A percentile compares a stretch with the other conserved stretches of the same genome.
Conservation (phyloP, 2,329 filamentous ascomycete species). For the Tetracladium maxilliforme region DNA sequence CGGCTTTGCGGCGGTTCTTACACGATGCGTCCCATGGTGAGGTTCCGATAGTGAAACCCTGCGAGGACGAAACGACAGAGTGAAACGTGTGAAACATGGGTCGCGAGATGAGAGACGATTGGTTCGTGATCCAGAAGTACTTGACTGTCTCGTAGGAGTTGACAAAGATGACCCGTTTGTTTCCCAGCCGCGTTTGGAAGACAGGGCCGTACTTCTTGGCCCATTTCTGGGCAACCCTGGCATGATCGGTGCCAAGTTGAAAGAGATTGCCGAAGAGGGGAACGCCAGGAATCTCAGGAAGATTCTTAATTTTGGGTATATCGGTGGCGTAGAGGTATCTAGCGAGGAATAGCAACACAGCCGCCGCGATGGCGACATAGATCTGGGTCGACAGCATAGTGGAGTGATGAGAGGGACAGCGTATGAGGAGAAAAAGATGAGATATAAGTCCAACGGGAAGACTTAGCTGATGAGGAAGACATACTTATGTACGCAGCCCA, state of each 20-base stretch:
- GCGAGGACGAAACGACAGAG: constrained; percentile 59
- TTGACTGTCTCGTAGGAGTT: constrained; percentile 65
- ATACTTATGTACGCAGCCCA: no score
- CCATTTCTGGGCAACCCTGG: constrained; percentile 37
- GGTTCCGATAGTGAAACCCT: constrained; percentile 72
- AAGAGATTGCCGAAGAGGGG: constrained; percentile 49
- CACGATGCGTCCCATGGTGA: constrained; percentile 75
- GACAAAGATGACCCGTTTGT: constrained; percentile 61
- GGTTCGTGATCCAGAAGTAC: constrained; percentile 64
- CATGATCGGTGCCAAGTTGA: constrained; percentile 42
- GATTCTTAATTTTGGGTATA: constrained; percentile 41
- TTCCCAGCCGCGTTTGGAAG: constrained; percentile 55
- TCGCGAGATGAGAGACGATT: constrained; percentile 62
- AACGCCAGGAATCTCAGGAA: constrained; percentile 45
- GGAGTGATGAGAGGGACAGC: not conserved
- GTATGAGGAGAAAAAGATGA: no score
- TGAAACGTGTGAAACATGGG: constrained; percentile 74
- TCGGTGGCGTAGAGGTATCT: constrained; percentile 31
- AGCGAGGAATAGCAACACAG: constrained; percentile 9
- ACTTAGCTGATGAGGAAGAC: no score
- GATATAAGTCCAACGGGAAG: no score
- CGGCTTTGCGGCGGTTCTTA: constrained; percentile 63
- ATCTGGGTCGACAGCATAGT: constrained; percentile 4
- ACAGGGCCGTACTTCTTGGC: constrained; percentile 47
- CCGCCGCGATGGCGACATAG: constrained; percentile 10